Base-by-base conservation (phyloP, 352 stramenopile species). In the Phytophthora niederhauseri region DNA sequence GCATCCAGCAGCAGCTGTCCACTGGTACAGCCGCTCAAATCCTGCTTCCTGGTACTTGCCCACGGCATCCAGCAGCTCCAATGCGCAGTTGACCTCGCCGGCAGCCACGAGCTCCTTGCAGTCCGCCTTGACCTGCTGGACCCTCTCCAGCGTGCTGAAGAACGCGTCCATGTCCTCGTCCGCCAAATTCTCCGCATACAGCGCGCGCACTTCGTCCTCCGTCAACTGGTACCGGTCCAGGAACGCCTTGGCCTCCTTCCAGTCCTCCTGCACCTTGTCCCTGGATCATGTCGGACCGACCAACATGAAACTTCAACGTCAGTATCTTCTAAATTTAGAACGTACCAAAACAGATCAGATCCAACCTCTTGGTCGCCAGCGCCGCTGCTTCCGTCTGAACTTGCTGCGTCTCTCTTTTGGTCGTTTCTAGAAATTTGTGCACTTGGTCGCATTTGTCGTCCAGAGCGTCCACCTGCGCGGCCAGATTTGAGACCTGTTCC, bases 1-100 rank as follows among this genome's bases (percentile, higher is more conserved):
- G 80, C 62, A 36, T 98, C 91, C 30, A 98, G 70, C 30, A 97
- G 83, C 75, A n/a, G n/a, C n/a, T n/a, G n/a, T n/a, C 92, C 92
- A 98, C 26, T 88, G 68, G 72, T 97, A 98, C 58, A 98, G 65
- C 19, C 81, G 64, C 64, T 97, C 84, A 59, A 96, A 97, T 0
- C 89, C 93, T n/a, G 75, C 68, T 54, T 96, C 90, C 48, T 97
- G 88, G 70, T 94, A 86, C 64, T 85, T 85, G 34, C 82, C 81
- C 20, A 97, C 78, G 0, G 80, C 62, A 36, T 98, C 91, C 30
- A 98, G 70, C 30, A 97, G 83, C 75, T 98, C 93, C 50, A 97
- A 70, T 55, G 86, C 81, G 71, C 84, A 90, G 49, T 66, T 71
- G 36, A 90, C 72, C 6, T 89, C 67, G 0, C 75, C 78, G 0